phyloP scores from a whole-genome alignment of 2,329 filamentous ascomycete genomes.

The Cytospora chrysosperma region DNA sequence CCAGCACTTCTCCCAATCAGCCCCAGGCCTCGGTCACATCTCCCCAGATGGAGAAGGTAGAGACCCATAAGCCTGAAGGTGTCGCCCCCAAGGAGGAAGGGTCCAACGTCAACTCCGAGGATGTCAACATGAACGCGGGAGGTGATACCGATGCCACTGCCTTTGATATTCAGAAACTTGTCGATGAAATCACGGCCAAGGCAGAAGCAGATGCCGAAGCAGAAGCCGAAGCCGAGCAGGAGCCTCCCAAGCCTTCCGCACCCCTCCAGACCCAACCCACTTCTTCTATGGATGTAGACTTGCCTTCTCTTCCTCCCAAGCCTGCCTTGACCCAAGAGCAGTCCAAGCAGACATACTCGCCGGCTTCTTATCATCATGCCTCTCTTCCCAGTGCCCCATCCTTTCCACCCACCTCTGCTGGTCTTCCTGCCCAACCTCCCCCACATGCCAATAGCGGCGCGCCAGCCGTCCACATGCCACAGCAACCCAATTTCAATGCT shows the following conservation, averaged over 20 bases:
- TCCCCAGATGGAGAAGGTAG: constrained; percentile 17
- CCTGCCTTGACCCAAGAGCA: constrained; percentile 30
- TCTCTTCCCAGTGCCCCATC: constrained; percentile 22
- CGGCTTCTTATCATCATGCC: constrained; percentile 23
- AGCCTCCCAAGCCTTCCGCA: constrained; percentile 24
- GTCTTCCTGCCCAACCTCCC: constrained; percentile 17
- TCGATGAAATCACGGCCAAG: constrained; percentile 36
- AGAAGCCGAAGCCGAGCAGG: constrained; percentile 22
- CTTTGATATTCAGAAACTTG: constrained; percentile 38
- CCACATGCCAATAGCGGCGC: constrained; percentile 16
- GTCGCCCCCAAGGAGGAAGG: constrained; percentile 5
- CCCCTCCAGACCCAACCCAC: constrained; percentile 17
- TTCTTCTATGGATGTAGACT: constrained; percentile 27
- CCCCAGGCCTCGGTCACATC: constrained; percentile 10
- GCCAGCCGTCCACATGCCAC: constrained; percentile 16
- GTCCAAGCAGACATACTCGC: constrained; percentile 24
- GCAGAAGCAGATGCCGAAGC: constrained; percentile 27
- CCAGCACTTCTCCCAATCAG: constrained; percentile 9
- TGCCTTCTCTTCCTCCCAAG: constrained; percentile 33
- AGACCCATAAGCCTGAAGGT: constrained; percentile 14
- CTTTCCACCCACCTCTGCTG: constrained; percentile 18
- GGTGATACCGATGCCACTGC: constrained; percentile 26
- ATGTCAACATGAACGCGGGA: constrained; percentile 21
- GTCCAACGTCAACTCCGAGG: constrained; percentile 21
- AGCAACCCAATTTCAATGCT: constrained; percentile 17